phyloP scores from a whole-genome alignment of 805 yeast species.

The Candida sonorensis region DNA sequence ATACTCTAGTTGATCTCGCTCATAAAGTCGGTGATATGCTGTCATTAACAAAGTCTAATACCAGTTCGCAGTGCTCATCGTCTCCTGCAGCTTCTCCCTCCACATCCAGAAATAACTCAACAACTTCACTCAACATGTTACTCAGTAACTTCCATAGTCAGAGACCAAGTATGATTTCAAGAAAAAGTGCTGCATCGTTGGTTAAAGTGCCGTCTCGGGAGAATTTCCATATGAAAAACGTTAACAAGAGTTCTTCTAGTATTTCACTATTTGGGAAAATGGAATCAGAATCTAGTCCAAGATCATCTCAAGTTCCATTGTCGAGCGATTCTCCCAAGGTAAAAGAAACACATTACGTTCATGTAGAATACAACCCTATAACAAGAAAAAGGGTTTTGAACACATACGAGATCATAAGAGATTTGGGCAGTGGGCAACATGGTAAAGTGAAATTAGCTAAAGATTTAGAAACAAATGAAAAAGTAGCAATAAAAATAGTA shows the following conservation, averaged over 20 bases:
- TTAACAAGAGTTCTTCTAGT: conserved; percentile 1
- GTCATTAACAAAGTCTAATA: conserved; percentile 11
- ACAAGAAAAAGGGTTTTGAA: conserved; percentile 76
- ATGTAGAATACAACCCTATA: conserved; percentile 83
- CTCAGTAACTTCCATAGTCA: conserved; percentile 11
- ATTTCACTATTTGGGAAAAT: conserved; percentile 1
- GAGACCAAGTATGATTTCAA: conserved; percentile 4
- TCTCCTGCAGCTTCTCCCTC: conserved; percentile 13
- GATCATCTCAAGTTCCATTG: neutral
- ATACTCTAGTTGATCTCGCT: conserved; percentile 21
- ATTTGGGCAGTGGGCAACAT: conserved; percentile 94
- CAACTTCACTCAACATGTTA: conserved; percentile 19
- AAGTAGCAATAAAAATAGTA: conserved; percentile 91
- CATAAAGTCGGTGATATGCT: conserved; percentile 23
- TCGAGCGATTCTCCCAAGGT: conserved; percentile 34
- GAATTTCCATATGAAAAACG: conserved; percentile 3
- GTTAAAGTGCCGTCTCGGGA: conserved; percentile 13
- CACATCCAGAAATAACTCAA: conserved; percentile 18
- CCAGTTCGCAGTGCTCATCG: conserved; percentile 6
- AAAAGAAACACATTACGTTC: conserved; percentile 76
- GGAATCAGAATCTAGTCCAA: conserved; percentile 3
- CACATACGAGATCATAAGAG: conserved; percentile 81
- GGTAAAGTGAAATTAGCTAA: conserved; percentile 94
- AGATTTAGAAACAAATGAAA: conserved; percentile 53
- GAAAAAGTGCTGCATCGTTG: conserved; percentile 10